Evolutionary conservation across 805 yeast genomes (phyloP), one percentile per base, ranked within the genome.

Genomic region (Candida xyloterini): DNA sequence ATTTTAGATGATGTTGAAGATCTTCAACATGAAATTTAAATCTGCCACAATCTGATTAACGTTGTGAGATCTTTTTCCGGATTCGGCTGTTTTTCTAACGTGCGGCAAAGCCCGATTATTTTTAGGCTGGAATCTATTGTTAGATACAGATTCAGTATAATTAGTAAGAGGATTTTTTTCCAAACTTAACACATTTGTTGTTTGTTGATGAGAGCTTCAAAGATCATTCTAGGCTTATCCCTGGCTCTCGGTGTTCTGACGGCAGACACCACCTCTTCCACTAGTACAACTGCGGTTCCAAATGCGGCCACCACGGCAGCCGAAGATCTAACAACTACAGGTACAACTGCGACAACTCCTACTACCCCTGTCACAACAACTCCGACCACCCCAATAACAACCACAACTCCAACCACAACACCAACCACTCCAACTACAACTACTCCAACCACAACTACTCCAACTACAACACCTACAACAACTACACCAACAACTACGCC

Each of bases 201-300:
- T 27, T 27, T 23, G 28, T 20, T 31, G 28, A 38, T 38, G 42
- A 38, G 24, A 27, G 28, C 26, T 8, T 22, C 35, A 24, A 27
- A 14, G 18, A 20, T 27, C 23, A 24, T 22, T 8, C 16, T 32
- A 33, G 30, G 16, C 10, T 15, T 27, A 5, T 22, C 20, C n/a
- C 14, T 38, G 24, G 36, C 36, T 13, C 42, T 38, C 9, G 32
- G 32, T 7, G 42, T 38, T 7, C 33, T 31, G 18, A 6, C 20
- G 6, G 27, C 29, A 11, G 42, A 38, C 93, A 79, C 44, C 58
- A 57, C 36, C 67, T 59, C 21, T 56, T 60, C 16, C 65, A 67
- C 3, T 71, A 66, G 26, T 70, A 65, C 29, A 11, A n/a, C 20
- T 13, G 31, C 20, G 24, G 37, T 29, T 16, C 27, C 42, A 15